These are phyloP conservation scores for Mycena galericulata DNA, from an alignment of 768 basidiomycete species.

Conservation along the genomic window DNA sequence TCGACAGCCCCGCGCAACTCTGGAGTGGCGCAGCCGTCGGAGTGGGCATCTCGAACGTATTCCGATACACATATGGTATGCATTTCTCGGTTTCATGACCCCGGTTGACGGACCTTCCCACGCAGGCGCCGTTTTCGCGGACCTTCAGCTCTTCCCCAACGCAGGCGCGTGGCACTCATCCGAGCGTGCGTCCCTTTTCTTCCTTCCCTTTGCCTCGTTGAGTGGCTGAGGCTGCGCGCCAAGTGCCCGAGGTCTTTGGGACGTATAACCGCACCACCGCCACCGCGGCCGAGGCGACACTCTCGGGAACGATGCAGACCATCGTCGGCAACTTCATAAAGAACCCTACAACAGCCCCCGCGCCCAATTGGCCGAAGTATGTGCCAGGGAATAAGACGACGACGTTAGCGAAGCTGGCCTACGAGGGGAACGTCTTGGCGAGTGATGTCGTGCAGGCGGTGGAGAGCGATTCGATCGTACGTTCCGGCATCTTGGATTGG, in stretches of 20 bases:
- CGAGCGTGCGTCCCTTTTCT: constrained; percentile 21
- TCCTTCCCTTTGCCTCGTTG: neutral
- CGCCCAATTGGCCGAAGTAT: no score
- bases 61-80: neutral
- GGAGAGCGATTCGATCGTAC: neutral
- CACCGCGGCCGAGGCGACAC: no score
- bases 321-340: neutral
- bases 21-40: neutral
- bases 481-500: no score
- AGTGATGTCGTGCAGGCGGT: neutral
- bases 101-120: neutral
- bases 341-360: no score
- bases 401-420: no score
- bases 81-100: neutral
- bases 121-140: constrained; percentile 30
- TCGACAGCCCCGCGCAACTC: neutral
- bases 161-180: constrained; percentile 36
- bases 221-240: no score
- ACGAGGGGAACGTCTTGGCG: no score
- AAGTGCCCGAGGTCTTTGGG: no score
- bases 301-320: no score
- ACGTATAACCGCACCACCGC: no score
- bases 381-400: no score
- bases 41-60: neutral
- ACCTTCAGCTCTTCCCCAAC: constrained; percentile 22